Percentiles rank a stretch among this genome's conserved stretches.
Conservation (phyloP, 371 early-diverging fungal species). For the Syncephalastrum racemosum region DNA sequence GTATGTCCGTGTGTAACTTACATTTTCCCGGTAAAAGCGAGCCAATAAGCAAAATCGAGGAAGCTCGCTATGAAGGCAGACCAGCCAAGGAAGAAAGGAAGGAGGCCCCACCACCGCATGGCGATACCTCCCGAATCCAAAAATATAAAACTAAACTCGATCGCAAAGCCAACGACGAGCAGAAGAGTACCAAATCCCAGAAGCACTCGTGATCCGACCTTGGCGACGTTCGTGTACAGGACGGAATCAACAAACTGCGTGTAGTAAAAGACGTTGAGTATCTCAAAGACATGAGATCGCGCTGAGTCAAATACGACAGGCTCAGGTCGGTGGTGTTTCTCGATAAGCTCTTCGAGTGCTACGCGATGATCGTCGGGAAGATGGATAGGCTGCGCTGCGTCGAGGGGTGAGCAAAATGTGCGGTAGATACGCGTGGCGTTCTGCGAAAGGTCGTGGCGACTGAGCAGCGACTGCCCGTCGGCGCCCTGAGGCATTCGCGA, state of each 20-base stretch:
- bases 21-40: constrained; percentile 39
- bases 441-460: constrained; percentile 40
- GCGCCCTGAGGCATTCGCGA: constrained; percentile 24
- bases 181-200: constrained; percentile 26
- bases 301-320: constrained; percentile 52
- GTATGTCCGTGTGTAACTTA: constrained; percentile 11
- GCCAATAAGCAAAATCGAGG: constrained; percentile 49
- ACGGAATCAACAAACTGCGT: constrained; percentile 45
- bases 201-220: constrained; percentile 19
- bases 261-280: constrained; percentile 51
- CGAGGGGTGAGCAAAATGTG: constrained; percentile 39
- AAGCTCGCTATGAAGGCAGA: constrained; percentile 31
- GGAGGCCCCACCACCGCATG: constrained; percentile 35
- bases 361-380: constrained; percentile 46
- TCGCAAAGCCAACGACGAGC: constrained; percentile 34
- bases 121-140: constrained; percentile 23
- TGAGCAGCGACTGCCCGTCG: constrained; percentile 20
- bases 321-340: constrained; percentile 43
- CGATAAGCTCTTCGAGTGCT: constrained; percentile 41
- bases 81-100: constrained; percentile 47
- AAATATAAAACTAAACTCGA: constrained; percentile 44
- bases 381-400: constrained; percentile 43
- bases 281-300: constrained; percentile 42
- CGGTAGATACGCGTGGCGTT: constrained; percentile 47
- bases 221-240: constrained; percentile 34